A percentile compares a stretch with the other conserved stretches of the same genome.
phyloP scores from a whole-genome alignment of 768 basidiomycete genomes.

The Mycena amicta region DNA sequence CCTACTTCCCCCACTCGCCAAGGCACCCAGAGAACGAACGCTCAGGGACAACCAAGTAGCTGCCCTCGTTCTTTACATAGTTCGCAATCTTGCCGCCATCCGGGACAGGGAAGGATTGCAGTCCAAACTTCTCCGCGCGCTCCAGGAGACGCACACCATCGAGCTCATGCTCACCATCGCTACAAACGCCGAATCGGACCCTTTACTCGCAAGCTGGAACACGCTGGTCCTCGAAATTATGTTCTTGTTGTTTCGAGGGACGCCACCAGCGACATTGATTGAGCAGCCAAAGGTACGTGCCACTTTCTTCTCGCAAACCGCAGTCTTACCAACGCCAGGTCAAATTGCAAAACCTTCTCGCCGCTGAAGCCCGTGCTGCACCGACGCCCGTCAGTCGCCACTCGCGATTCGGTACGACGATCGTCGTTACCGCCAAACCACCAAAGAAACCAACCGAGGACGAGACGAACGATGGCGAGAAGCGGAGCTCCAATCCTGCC shows the following conservation, averaged over 20 bases:
- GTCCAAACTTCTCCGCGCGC: slow-evolving; percentile 28
- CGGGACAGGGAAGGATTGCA: slow-evolving; percentile 58
- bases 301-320: slow-evolving; percentile 3
- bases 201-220: slow-evolving; percentile 85
- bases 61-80: slow-evolving; percentile 83
- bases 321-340: slow-evolving; percentile 55
- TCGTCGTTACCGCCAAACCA: slow-evolving; percentile 73
- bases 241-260: slow-evolving; percentile 85
- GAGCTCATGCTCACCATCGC: slow-evolving; percentile 86
- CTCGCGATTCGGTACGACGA: slow-evolving; percentile 95
- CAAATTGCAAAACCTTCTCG: slow-evolving; percentile 73
- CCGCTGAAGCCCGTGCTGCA: slow-evolving; percentile 67
- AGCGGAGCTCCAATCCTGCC: slow-evolving; percentile 28
- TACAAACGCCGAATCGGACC: slow-evolving; percentile 71
- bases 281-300: slow-evolving; percentile 68
- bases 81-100: slow-evolving; percentile 95
- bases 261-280: slow-evolving; percentile 55
- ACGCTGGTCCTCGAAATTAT: slow-evolving; percentile 91
- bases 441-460: slow-evolving; percentile 42
- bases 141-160: slow-evolving; percentile 69
- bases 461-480: slow-evolving; percentile 17
- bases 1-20: slow-evolving; percentile 77
- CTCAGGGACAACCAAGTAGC: slow-evolving; percentile 86
- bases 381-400: slow-evolving; percentile 74
- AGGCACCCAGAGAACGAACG: slow-evolving; percentile 63